Conservation (phyloP, 768 basidiomycete species). For the Fistulinella prunicolor region DNA sequence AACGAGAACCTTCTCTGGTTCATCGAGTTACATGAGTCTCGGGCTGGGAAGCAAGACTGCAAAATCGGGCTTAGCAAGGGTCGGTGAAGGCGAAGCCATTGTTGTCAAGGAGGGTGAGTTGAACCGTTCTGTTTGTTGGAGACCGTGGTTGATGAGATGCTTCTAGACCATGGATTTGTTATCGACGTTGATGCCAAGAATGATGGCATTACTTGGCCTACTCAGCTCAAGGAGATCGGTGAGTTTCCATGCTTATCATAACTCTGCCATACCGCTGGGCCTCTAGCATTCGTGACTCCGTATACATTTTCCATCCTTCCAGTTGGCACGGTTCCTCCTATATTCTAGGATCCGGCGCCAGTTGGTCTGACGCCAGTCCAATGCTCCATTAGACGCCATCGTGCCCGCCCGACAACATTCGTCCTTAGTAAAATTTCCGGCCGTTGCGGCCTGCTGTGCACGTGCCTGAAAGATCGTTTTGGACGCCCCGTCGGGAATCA, state of each 20-base stretch:
- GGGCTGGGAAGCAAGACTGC: slow-evolving; percentile 66
- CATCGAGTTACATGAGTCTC: slow-evolving; percentile 84
- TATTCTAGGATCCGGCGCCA: too few species aligned
- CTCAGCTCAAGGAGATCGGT: slow-evolving; percentile 83
- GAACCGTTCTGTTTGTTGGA: background rate
- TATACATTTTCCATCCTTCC: slow-evolving; percentile 78
- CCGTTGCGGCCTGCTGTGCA: too few species aligned
- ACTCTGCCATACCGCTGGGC: too few species aligned
- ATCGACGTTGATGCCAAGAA: slow-evolving; percentile 59
- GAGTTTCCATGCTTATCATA: too few species aligned
- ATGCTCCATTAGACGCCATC: too few species aligned
- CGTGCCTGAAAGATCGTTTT: too few species aligned
- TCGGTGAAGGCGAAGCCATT: slow-evolving; percentile 61
- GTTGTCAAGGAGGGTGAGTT: slow-evolving; percentile 77
- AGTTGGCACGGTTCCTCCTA: slow-evolving; percentile 56
- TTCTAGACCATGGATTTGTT: slow-evolving; percentile 64
- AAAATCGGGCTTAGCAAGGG: slow-evolving; percentile 57
- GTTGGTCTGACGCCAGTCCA: too few species aligned
- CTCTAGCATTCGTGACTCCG: slow-evolving; percentile 66
- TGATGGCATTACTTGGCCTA: slow-evolving; percentile 64
- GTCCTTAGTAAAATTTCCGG: too few species aligned
- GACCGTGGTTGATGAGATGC: background rate
- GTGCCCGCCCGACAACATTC: too few species aligned
- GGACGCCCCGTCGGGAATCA: too few species aligned
- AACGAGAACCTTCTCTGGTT: slow-evolving; percentile 70